Percentiles rank a stretch among this genome's conserved stretches.
These are phyloP conservation scores for Apiotrichum mycotoxinovorans DNA, from an alignment of 1,284 basidiomycete species.

Conservation along the genomic window DNA sequence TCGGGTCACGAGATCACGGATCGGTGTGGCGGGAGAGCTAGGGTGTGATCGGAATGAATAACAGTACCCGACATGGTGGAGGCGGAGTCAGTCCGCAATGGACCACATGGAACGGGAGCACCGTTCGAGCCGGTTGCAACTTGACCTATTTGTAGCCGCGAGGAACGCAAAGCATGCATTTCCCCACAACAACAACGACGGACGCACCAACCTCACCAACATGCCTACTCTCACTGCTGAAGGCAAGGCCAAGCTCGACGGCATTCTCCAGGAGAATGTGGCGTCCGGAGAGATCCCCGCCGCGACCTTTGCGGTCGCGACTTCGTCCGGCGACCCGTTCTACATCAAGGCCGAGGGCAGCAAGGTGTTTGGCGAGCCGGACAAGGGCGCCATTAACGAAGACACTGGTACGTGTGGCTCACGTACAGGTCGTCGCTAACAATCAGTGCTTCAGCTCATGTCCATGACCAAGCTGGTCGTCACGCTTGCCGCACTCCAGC, in stretches of 20 bases:
- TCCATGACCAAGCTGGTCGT: slow-evolving; percentile 40
- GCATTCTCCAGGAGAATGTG: slow-evolving; percentile 20
- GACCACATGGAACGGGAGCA: too few species aligned
- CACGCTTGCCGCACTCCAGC: slow-evolving; percentile 10
- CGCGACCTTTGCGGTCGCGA: slow-evolving; percentile 32
- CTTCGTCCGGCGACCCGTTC: slow-evolving; percentile 12
- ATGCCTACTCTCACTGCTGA: slow-evolving; percentile 6
- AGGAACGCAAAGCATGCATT: too few species aligned
- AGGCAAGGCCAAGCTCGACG: slow-evolving; percentile 25
- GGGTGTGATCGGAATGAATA: too few species aligned
- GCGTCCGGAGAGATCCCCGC: slow-evolving; percentile 26
- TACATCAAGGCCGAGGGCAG: slow-evolving; percentile 33
- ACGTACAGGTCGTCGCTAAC: background rate
- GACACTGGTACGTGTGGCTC: slow-evolving; percentile 29
- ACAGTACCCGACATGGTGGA: too few species aligned
- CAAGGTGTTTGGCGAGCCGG: slow-evolving; percentile 25
- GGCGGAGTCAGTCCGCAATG: too few species aligned
- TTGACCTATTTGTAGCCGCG: too few species aligned
- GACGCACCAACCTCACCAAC: slow-evolving; percentile 6
- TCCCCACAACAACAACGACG: background rate
- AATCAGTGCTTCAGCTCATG: slow-evolving; percentile 33
- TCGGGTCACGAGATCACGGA: too few species aligned
- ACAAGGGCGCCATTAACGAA: slow-evolving; percentile 27
- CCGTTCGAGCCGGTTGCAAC: too few species aligned
- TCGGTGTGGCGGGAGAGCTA: too few species aligned